phyloP scores from a whole-genome alignment of 2,329 filamentous ascomycete genomes.

The Aspergillus hiratsukae region DNA sequence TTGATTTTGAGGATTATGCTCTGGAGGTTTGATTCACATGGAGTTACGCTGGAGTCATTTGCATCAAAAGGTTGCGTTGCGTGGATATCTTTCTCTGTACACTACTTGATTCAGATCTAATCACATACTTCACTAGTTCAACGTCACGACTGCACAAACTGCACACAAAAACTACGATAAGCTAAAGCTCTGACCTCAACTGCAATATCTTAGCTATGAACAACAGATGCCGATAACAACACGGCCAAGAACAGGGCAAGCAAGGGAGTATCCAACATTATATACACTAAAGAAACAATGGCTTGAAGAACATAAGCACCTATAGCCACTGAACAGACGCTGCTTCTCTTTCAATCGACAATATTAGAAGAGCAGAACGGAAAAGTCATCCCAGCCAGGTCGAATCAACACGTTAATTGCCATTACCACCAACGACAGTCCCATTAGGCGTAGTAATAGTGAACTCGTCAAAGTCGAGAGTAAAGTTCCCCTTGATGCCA shows the following conservation, averaged over 20 bases:
- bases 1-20: neutral
- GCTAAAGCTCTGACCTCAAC: neutral
- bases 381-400: neutral
- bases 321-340: neutral
- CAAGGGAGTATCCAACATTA: neutral
- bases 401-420: neutral
- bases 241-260: neutral
- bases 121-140: neutral
- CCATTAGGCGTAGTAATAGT: constrained; percentile 30
- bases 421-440: constrained; percentile 23
- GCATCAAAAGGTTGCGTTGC: neutral
- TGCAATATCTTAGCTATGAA: neutral
- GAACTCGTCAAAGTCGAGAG: constrained; percentile 33
- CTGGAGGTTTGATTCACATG: neutral
- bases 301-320: neutral
- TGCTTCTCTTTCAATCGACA: neutral
- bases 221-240: neutral
- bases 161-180: too few relatives aligned
- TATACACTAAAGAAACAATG: neutral
- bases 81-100: neutral
- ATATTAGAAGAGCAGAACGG: constrained; percentile 3
- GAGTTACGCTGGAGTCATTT: constrained; percentile 1
- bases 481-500: constrained; percentile 25
- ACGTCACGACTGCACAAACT: neutral
- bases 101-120: neutral